Evolutionary conservation across 441 rosid genomes (phyloP), one percentile per base, ranked within the genome.

Genomic region (Pelargonium myrrhifolium): DNA sequence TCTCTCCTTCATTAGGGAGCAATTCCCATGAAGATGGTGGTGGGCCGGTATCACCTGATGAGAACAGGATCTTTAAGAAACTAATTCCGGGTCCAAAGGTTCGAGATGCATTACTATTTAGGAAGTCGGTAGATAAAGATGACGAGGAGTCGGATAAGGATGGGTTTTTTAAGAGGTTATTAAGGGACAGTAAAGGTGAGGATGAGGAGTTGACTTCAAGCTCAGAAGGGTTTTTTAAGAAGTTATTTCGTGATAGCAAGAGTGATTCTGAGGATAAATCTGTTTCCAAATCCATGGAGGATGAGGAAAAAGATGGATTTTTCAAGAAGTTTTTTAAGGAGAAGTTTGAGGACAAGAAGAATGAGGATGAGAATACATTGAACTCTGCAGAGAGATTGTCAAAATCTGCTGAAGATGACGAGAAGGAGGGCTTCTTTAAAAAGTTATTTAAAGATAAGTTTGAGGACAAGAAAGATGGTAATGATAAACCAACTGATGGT

Each of bases 191-290:
- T 74, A 88, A 77, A 75, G 82, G 78, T 61, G 97, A 86, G 65
- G 89, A 84, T 4, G 98, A 91, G 72, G 99, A 91, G 67, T 68
- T 86, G 78, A 84, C 87, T 6, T 65, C 78, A 42, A 86, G 85
- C 82, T 91, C 97, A 17, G 97, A 91, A 72, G 93, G 98, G 10
- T 93, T 93, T 78, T 89, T 93, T 71, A 93, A 90, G 80, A 85
- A 87, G 84, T 78, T 90, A 35, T 81, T 92, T 68, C 78, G 80
- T 61, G 93, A 89, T 63, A 84, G 83, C 70, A 87, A 79, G 83
- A 85, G 83, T 70, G 92, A 87, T 65, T 84, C 76, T 56, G 90
- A 81, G 69, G 90, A 84, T 9, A 87, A 75, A 22, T 65, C 70
- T 2, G 70, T 76, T 72, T 76, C 86, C 22, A 93, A 87, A 76